These are phyloP conservation scores for Phytophthora vignae DNA, from an alignment of 352 stramenopile species.

Conservation along the genomic window DNA sequence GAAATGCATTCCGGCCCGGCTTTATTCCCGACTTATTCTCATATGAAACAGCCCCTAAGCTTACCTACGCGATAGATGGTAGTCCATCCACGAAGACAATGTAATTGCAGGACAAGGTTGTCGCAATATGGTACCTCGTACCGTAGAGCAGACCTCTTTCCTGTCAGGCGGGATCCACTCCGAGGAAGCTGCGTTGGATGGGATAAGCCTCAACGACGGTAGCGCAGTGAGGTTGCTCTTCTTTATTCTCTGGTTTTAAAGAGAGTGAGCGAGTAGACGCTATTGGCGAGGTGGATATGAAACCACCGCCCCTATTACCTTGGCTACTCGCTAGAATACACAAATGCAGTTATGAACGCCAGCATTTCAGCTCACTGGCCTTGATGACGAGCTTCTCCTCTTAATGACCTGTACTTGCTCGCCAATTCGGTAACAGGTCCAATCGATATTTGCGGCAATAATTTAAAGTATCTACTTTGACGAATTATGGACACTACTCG, in stretches of 20 bases:
- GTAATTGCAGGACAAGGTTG: neutral
- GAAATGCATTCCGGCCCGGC: too few species aligned
- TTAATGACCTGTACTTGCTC: neutral
- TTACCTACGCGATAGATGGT: too few species aligned
- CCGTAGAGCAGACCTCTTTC: neutral
- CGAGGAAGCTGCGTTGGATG: neutral
- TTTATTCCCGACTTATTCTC: too few species aligned
- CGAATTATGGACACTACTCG: too few species aligned
- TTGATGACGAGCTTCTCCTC: neutral
- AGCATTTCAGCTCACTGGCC: too few species aligned
- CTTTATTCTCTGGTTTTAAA: neutral
- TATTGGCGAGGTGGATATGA: neutral
- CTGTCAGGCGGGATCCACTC: neutral
- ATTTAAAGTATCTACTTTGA: too few species aligned
- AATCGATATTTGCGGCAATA: too few species aligned
- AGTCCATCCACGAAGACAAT: too few species aligned
- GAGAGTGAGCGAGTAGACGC: neutral
- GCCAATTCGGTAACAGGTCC: neutral
- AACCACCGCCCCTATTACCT: neutral
- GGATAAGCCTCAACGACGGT: neutral
- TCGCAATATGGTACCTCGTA: neutral
- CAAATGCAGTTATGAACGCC: neutral
- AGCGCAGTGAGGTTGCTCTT: conserved; percentile 1
- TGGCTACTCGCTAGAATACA: neutral
- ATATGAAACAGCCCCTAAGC: too few species aligned